Percentiles rank a stretch among this genome's conserved stretches.
phyloP scores from a whole-genome alignment of 2,329 filamentous ascomycete genomes.

The Colletotrichum nymphaeae region DNA sequence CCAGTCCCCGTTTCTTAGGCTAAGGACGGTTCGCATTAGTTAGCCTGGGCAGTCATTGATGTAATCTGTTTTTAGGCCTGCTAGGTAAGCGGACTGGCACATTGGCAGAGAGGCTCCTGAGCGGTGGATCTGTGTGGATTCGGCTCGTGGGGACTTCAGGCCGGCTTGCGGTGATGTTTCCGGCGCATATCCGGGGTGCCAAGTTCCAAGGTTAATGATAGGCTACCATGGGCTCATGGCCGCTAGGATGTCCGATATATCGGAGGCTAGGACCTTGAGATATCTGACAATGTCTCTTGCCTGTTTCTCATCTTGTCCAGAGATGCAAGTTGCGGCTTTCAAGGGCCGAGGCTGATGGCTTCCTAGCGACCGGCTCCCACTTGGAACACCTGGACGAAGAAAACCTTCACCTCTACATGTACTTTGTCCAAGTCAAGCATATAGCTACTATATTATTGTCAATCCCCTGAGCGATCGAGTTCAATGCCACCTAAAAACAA shows the following conservation, averaged over 20 bases:
- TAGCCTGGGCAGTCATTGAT: not conserved
- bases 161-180: slow-evolving; percentile 1
- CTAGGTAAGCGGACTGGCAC: not conserved
- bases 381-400: too few relatives aligned
- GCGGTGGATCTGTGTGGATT: not conserved
- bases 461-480: not conserved
- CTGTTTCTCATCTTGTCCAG: not conserved
- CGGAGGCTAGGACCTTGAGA: not conserved
- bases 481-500: not conserved
- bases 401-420: too few relatives aligned
- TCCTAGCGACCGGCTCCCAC: too few relatives aligned
- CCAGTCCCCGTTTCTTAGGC: not conserved
- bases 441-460: not conserved
- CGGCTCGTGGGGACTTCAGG: not conserved
- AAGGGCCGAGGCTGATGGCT: not conserved
- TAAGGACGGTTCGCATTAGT: not conserved
- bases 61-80: not conserved
- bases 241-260: not conserved
- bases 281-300: not conserved
- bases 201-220: not conserved
- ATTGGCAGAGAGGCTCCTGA: not conserved
- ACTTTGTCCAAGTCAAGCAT: too few relatives aligned
- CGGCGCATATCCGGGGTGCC: not conserved
- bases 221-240: not conserved
- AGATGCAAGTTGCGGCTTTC: not conserved